Percentiles rank a stretch among this genome's conserved stretches.
phyloP scores from a whole-genome alignment of 176 grass and related monocot species.

The Melocanna baccifera region DNA sequence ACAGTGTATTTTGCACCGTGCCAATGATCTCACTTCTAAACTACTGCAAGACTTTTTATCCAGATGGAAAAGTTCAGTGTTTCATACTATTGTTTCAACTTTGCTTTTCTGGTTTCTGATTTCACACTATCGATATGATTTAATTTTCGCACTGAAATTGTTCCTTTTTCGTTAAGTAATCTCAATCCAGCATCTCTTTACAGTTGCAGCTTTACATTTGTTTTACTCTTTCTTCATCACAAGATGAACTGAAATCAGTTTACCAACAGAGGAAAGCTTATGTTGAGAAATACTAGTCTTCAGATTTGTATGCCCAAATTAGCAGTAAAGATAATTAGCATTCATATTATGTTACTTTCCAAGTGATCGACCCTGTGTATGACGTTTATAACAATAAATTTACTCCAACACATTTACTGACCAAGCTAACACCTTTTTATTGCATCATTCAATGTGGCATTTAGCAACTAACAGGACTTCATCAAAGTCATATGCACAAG shows the following conservation, averaged over 20 bases:
- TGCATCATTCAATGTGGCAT: background rate
- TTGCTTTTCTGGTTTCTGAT: background rate
- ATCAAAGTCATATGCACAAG: slow-evolving; percentile 16
- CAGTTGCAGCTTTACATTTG: background rate
- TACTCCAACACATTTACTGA: background rate
- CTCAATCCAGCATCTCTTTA: background rate
- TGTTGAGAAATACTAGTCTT: background rate
- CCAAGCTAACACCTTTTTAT: background rate
- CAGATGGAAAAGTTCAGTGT: background rate
- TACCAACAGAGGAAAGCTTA: background rate
- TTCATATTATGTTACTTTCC: background rate
- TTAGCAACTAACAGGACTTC: slow-evolving; percentile 1
- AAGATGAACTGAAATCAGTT: background rate
- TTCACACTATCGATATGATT: background rate
- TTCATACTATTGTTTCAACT: background rate
- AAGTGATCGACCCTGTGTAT: background rate
- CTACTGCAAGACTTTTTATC: background rate
- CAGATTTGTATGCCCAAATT: background rate
- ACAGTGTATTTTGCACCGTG: background rate
- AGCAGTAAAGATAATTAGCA: background rate
- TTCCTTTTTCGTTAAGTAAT: background rate
- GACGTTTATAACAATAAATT: background rate
- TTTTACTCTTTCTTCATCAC: background rate
- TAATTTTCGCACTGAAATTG: too few species aligned
- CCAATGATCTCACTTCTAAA: background rate